Base-by-base conservation (phyloP, 2,329 filamentous ascomycete species). In the Thelonectria discophora region DNA sequence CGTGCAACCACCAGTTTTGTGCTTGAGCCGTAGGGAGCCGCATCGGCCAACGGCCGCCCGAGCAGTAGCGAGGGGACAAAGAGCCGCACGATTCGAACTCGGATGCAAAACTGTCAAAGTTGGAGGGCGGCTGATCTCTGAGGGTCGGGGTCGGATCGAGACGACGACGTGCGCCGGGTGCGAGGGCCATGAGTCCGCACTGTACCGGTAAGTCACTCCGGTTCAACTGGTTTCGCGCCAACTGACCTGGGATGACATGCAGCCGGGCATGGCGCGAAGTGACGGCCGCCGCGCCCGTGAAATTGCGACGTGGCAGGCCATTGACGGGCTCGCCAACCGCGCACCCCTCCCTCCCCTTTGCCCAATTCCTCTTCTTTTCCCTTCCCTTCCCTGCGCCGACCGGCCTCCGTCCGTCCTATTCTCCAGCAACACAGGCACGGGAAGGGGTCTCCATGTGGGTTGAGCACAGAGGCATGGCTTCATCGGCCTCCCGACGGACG, bases 291-390 rank as follows among this genome's bases (percentile, higher is more conserved):
- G 69, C 69, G 62, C n/a, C 71, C 69, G 65, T 67, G 60, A 73
- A 69, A 73, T 72, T 72, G 69, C 69, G 69, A 73, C 71, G 69
- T 73, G 69, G 70, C 71, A 70, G 64, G 50, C 45, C 21, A 17
- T 30, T 47, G 49, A 32, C 21, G 9, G 30, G n/a, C 32, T 47
- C 34, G 55, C 58, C 58, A 62, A 52, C 47, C 40, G 52, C 45
- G 50, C 58, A 55, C 68, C 68, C 24, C 47, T 43, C 37, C 34
- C 17, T 5, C 62, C 56, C 47, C 51, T 49, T 46, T n/a, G n/a
- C n/a, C n/a, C n/a, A n/a, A n/a, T n/a, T n/a, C n/a, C n/a, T n/a
- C n/a, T n/a, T n/a, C n/a, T 52, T 34, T 55, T 53, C 60, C 39
- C 56, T 62, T 53, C 27, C 18, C n/a, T 34, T 15, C 32, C 45